These are phyloP conservation scores for Solanum peruvianum DNA, from an alignment of 257 asterid genomes.

Conservation along the genomic window DNA sequence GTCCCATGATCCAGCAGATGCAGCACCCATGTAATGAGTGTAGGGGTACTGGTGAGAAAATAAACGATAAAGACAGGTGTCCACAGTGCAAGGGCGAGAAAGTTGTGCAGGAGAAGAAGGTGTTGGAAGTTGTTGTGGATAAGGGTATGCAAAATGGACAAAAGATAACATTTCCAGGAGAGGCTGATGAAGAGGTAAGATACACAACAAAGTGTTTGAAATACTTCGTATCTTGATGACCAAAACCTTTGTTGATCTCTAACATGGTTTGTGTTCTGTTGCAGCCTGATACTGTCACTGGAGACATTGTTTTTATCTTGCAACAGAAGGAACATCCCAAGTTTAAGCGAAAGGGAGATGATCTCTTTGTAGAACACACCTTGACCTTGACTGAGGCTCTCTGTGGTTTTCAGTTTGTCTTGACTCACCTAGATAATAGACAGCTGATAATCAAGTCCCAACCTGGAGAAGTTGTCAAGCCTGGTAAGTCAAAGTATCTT, in stretches of 20 bases:
- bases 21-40: constrained; percentile 13
- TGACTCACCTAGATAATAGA: constrained; percentile 11
- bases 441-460: constrained; percentile 14
- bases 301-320: constrained; percentile 9
- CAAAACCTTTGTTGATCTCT: neutral
- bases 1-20: constrained; percentile 15
- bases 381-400: constrained; percentile 16
- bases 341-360: constrained; percentile 19
- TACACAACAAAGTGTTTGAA: neutral
- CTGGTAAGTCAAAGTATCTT: constrained; percentile 1
- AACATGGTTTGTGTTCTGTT: neutral
- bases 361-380: constrained; percentile 11
- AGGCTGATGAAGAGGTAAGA: constrained; percentile 13
- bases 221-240: neutral
- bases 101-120: constrained; percentile 13
- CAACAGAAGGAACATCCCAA: constrained; percentile 16
- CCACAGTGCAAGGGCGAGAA: constrained; percentile 18
- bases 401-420: constrained; percentile 14
- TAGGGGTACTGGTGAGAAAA: constrained; percentile 9
- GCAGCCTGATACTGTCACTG: constrained; percentile 13
- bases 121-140: constrained; percentile 10
- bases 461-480: constrained; percentile 14
- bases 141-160: constrained; percentile 18
- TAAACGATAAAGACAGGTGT: constrained; percentile 8
- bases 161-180: constrained; percentile 13